Evolutionary conservation across 768 basidiomycete genomes (phyloP), one percentile per base, ranked within the genome.

Genomic region (Thelephora aurantiotincta): DNA sequence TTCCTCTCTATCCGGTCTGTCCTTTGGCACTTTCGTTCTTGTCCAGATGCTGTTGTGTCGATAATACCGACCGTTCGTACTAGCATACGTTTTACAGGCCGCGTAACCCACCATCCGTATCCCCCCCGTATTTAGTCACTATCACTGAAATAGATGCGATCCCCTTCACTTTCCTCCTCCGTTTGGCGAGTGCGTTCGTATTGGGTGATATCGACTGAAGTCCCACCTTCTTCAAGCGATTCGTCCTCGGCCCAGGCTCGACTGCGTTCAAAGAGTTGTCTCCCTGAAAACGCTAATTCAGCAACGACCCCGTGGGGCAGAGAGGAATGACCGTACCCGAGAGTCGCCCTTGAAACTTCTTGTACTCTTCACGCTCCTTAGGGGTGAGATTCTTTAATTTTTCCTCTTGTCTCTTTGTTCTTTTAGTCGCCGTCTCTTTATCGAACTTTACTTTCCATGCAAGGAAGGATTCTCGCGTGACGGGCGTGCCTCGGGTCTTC

Each of bases 181-280:
- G 65, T 63, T 16, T 44, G 65, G 57, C 36, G 62, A 48, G 70
- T 73, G 52, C 92, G 73, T 48, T 91, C 84, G 56, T 93, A 99
- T 60, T 92, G 83, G 54, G 80, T 86, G 57, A 88, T 63, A 61
- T 97, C 93, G 45, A 98, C 88, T 18, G 86, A 87, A 47, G 84
- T 78, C 0, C 78, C 75, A 20, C 79, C 92, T 59, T 92, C 94
- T 61, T 97, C 93, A 58, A 82, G 63, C 34, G 92, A 68, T 12
- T 64, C 72, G 52, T 87, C 86, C 47, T 97, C 94, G 43, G 87
- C 81, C 33, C 92, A 69, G 54, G 76, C 75, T 48, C 68, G 75
- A 59, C 89, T 80, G 35, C 77, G 76, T 64, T 94, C 90, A 63
- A 98, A 99, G 41, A 97, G 66, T 65, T 96, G 91, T 19, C 90